phyloP scores from a whole-genome alignment of 1,139 yeast genomes.

The Candida mesenterica region DNA sequence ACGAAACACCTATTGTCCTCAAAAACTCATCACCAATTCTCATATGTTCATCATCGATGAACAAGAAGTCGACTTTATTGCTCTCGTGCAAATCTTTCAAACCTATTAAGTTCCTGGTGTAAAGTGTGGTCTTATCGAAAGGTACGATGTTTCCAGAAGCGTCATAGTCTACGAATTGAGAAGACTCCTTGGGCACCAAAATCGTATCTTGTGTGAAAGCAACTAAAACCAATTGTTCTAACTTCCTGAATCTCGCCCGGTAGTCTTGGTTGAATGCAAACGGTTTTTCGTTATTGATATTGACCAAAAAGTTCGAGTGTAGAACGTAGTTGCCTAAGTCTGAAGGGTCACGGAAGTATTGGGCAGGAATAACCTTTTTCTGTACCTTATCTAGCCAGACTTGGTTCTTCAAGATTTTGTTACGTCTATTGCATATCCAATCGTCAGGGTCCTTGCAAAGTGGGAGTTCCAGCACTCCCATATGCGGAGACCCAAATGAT shows the following conservation, averaged over 20 bases:
- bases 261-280: conserved; percentile 32
- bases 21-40: conserved; percentile 52
- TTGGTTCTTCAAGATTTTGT: conserved; percentile 54
- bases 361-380: conserved; percentile 63
- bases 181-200: conserved; percentile 69
- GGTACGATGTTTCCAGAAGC: conserved; percentile 43
- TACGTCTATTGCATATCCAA: conserved; percentile 61
- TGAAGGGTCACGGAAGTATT: conserved; percentile 62
- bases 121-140: conserved; percentile 51
- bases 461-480: conserved; percentile 73
- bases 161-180: conserved; percentile 63
- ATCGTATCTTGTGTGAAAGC: conserved; percentile 62
- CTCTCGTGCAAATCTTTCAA: conserved; percentile 44
- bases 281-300: conserved; percentile 60
- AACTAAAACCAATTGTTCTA: conserved; percentile 58
- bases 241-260: conserved; percentile 34
- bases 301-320: conserved; percentile 57
- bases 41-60: conserved; percentile 69
- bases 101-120: conserved; percentile 58
- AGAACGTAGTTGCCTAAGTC: conserved; percentile 48
- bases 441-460: conserved; percentile 51
- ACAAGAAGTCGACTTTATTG: conserved; percentile 46
- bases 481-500: conserved; percentile 82
- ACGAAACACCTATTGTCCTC: conserved; percentile 26
- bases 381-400: conserved; percentile 64